Base-by-base conservation (phyloP, 257 asterid species). In the Mitragyna speciosa region DNA sequence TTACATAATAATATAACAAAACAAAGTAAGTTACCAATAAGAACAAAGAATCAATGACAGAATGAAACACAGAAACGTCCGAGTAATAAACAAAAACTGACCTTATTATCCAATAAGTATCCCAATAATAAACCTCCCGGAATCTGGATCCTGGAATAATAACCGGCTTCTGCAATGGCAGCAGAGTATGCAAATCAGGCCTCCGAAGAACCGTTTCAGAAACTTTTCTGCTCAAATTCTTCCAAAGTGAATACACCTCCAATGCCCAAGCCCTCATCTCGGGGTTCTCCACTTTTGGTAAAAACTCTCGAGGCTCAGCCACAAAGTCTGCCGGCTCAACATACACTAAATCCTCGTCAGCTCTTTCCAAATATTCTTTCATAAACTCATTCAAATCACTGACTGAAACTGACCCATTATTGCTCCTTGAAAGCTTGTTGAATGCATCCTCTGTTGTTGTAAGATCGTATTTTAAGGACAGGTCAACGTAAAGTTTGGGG, bases 121-220 rank as follows among this genome's bases (percentile, higher is more conserved):
- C 99, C 99, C 99, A 96, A 36, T 96, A 92, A 78, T 96, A 96
- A 78, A 94, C 97, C 88, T 94, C 99, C 66, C 91, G 83, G 72
- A 94, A 94, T 75, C 98, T 78, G 1, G 99, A 92, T 61, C 99
- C 99, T 5, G 98, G 99, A 19, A 96, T 90, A 8, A 96, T 80
- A 72, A 89, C 93, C 69, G 96, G 89, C 77, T 88, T 83, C 70
- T 87, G 66, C 91, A 96, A 80, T 5, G 97, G 97, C 85, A 96
- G 67, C 90, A 96, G 63, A 36, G 98, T 92, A 72, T 87, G 83
- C 49, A 82, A 70, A 8, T 88, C 91, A 66, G 98, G 97, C 16
- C 77, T 70, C 78, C 84, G 79, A 63, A 80, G 9, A 68, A 96
- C 98, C 79, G 82, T 79, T 56, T 52, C 85, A 59, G 97, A 89